Conservation (phyloP, 345 rosid genomes). For the Corchorus olitorius region DNA sequence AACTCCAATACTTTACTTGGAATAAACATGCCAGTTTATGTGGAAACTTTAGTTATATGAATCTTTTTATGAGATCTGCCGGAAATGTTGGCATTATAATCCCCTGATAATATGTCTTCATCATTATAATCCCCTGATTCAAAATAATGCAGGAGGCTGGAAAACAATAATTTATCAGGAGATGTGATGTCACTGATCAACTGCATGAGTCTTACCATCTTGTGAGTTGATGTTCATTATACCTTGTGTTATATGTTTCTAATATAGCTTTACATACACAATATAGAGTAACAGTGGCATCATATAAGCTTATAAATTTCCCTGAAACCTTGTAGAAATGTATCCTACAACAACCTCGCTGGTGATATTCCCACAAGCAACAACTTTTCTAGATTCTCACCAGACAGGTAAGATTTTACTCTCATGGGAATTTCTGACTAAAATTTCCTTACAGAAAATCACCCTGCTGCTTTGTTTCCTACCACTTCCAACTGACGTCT, state of each 20-base stretch:
- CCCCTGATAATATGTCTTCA: conserved; percentile 2
- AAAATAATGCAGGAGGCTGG: conserved; percentile 64
- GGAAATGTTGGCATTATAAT: background rate
- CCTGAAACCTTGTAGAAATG: conserved; percentile 54
- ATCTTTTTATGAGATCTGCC: background rate
- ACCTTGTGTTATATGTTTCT: background rate
- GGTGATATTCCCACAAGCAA: conserved; percentile 78
- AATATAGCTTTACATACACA: background rate
- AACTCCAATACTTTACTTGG: conserved; percentile 1
- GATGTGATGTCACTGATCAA: conserved; percentile 61
- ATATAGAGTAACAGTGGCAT: background rate
- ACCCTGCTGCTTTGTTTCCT: background rate
- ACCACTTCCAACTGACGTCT: background rate
- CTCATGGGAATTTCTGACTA: background rate
- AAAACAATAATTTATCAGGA: conserved; percentile 86
- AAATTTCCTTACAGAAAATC: background rate
- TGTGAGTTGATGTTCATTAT: conserved; percentile 48
- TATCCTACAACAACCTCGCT: conserved; percentile 75
- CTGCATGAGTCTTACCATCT: conserved; percentile 64
- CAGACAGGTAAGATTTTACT: conserved; percentile 53
- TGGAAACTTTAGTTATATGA: background rate
- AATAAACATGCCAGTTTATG: background rate
- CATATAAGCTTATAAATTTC: background rate
- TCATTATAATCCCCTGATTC: background rate
- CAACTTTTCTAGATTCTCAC: conserved; percentile 77